A percentile compares a stretch with the other conserved stretches of the same genome.
Evolutionary conservation across 2,329 filamentous ascomycete genomes (phyloP).

Genomic region (Ascochyta rabiei): DNA sequence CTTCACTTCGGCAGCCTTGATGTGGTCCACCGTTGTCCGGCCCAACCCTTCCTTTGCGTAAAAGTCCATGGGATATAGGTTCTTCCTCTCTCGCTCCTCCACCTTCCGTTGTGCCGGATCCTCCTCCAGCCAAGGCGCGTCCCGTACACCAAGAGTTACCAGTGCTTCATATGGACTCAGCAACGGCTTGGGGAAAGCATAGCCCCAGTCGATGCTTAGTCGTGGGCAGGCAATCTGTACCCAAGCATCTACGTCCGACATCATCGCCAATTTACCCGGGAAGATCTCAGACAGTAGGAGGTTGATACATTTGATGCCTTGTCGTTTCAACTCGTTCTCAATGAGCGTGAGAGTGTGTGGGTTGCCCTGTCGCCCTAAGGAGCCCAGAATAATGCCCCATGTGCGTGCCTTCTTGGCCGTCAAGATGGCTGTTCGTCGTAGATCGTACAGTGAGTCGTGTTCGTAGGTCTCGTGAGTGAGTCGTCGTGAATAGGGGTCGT

Average conservation of each 20-base stretch:
- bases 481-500: constrained; percentile 93
- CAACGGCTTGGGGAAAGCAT: constrained; percentile 87
- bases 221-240: constrained; percentile 98
- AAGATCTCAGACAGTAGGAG: constrained; percentile 93
- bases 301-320: constrained; percentile 81
- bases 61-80: constrained; percentile 96
- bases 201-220: constrained; percentile 98
- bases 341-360: constrained; percentile 89
- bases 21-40: constrained; percentile 63
- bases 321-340: constrained; percentile 73
- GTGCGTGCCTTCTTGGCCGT: constrained; percentile 78
- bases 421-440: constrained; percentile 77
- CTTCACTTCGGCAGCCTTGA: constrained; percentile 29
- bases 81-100: constrained; percentile 54
- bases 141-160: constrained; percentile 78
- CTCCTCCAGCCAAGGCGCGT: constrained; percentile 65
- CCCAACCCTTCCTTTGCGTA: constrained; percentile 92
- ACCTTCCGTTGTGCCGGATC: constrained; percentile 27
- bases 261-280: constrained; percentile 90
- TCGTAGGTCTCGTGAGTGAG: constrained; percentile 91
- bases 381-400: constrained; percentile 94
- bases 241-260: constrained; percentile 95
- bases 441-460: constrained; percentile 85
- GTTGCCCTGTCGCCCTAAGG: constrained; percentile 92
- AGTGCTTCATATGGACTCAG: constrained; percentile 95